Percentiles rank a stretch among this genome's conserved stretches.
phyloP scores from a whole-genome alignment of 169 alveolate species.

The Eimeria necatrix region DNA sequence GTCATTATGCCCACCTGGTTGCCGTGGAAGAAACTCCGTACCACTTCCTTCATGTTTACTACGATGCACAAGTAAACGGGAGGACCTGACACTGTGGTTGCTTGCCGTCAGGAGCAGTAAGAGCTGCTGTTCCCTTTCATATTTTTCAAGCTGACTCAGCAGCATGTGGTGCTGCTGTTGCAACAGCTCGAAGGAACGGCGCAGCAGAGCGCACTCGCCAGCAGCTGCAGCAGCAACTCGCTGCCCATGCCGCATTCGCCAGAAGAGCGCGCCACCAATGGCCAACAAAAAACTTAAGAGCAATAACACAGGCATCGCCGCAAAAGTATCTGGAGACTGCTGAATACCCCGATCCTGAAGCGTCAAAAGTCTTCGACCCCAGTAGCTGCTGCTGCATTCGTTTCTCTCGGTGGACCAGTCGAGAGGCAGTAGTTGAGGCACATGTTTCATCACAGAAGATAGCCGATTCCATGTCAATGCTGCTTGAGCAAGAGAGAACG shows the following conservation, averaged over 20 bases:
- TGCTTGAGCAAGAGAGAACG: background rate
- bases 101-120: slow-evolving; percentile 56
- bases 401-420: slow-evolving; percentile 33
- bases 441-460: background rate
- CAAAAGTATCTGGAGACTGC: background rate
- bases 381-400: slow-evolving; percentile 45
- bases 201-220: slow-evolving; percentile 65
- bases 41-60: background rate
- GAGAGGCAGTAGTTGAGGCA: background rate
- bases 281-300: background rate
- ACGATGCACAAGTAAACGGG: slow-evolving; percentile 23
- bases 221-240: slow-evolving; percentile 77
- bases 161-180: slow-evolving; percentile 60
- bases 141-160: slow-evolving; percentile 40
- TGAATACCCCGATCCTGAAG: slow-evolving; percentile 37
- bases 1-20: background rate
- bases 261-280: slow-evolving; percentile 20
- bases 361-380: slow-evolving; percentile 12
- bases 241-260: slow-evolving; percentile 60
- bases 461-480: slow-evolving; percentile 34
- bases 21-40: slow-evolving; percentile 6
- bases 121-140: slow-evolving; percentile 70
- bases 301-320: background rate
- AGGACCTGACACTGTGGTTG: slow-evolving; percentile 23
- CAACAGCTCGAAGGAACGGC: slow-evolving; percentile 52